Evolutionary conservation across 768 basidiomycete species (phyloP).

Genomic region (Tylopilus felleus): DNA sequence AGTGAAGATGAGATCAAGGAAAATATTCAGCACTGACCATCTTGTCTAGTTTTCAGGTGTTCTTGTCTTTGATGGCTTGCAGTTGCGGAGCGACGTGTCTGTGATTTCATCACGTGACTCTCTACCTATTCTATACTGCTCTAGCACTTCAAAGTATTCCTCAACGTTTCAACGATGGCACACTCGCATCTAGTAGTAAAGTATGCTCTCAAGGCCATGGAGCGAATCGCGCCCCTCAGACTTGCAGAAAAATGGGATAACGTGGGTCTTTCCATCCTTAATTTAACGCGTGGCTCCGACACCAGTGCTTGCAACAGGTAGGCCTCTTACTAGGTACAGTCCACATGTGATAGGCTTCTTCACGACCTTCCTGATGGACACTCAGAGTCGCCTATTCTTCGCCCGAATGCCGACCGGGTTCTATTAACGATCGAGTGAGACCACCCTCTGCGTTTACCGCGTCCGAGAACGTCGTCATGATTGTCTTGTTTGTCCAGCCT

Average conservation of each 20-base stretch:
- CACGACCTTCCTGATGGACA: slow-evolving; percentile 4
- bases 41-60: not conserved
- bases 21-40: slow-evolving; percentile 19
- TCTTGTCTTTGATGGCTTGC: not conserved
- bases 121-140: not conserved
- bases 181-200: slow-evolving; percentile 26
- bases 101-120: slow-evolving; percentile 18
- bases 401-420: slow-evolving; percentile 44
- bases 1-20: not conserved
- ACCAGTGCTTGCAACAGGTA: slow-evolving; percentile 43
- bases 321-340: slow-evolving; percentile 67
- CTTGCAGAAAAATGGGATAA: slow-evolving; percentile 95
- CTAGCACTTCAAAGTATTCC: not conserved
- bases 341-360: slow-evolving; percentile 2
- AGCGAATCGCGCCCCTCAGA: slow-evolving; percentile 79
- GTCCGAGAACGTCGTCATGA: slow-evolving; percentile 14
- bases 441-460: not conserved
- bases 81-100: slow-evolving; percentile 11
- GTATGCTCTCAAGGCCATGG: slow-evolving; percentile 65
- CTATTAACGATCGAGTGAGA: slow-evolving; percentile 71
- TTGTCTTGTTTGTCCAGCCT: slow-evolving; percentile 46
- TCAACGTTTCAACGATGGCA: not conserved
- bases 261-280: slow-evolving; percentile 45
- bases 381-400: slow-evolving; percentile 53
- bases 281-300: slow-evolving; percentile 4